Percentiles rank a stretch among this genome's conserved stretches.
phyloP scores from a whole-genome alignment of 306 rosid genomes.

The Styphnolobium japonicum region DNA sequence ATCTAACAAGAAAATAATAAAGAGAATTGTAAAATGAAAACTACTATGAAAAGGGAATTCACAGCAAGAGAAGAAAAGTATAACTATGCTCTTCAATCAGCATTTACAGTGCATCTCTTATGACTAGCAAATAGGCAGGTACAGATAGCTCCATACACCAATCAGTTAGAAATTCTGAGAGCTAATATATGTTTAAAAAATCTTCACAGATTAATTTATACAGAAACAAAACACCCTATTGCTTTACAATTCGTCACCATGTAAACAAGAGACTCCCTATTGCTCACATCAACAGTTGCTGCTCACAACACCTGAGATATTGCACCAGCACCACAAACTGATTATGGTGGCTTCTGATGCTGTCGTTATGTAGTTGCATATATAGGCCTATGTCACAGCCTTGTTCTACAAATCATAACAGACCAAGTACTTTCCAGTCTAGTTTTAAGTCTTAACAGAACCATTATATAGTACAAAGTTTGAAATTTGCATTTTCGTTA shows the following conservation, averaged over 20 bases:
- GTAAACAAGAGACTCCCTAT: not conserved
- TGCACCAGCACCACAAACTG: conserved; percentile 2
- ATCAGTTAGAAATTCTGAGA: not conserved
- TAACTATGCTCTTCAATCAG: not conserved
- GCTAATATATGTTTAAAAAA: not conserved
- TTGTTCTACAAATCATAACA: not conserved
- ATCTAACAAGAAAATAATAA: not conserved
- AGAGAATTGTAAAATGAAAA: not conserved
- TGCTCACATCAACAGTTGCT: not conserved
- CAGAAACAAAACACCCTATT: not conserved
- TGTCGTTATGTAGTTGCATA: not conserved
- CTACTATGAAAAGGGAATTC: not conserved
- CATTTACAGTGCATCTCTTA: not conserved
- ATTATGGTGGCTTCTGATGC: not conserved
- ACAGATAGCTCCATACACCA: not conserved
- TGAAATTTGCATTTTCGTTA: not conserved
- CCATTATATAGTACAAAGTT: not conserved
- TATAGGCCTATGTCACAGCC: not conserved
- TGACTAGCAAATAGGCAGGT: not conserved
- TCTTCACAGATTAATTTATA: not conserved
- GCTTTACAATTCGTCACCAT: not conserved
- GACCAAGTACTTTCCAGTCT: not conserved
- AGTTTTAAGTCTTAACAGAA: not conserved
- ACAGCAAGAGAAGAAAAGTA: not conserved
- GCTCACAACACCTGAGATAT: not conserved